phyloP scores from a whole-genome alignment of 148 eudicot species.

The Amaranthus palmeri region DNA sequence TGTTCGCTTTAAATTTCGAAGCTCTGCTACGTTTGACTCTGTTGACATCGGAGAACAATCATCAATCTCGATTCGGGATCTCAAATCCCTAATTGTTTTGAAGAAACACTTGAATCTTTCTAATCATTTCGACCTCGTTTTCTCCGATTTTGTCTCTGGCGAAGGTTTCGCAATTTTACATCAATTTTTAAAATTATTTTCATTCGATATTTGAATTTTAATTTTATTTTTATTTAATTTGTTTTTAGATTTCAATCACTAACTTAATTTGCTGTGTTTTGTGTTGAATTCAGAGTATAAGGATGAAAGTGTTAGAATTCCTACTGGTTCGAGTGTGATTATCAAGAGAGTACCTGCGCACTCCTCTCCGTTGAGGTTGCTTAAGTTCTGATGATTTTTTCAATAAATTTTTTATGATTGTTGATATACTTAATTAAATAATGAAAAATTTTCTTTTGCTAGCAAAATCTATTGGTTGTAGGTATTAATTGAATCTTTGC shows the following conservation, averaged over 20 bases:
- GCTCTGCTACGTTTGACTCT: conserved; percentile 46
- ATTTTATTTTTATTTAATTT: background rate
- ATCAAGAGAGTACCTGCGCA: conserved; percentile 63
- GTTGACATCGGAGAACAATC: conserved; percentile 44
- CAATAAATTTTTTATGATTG: background rate
- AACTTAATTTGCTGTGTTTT: background rate
- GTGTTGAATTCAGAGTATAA: conserved; percentile 44
- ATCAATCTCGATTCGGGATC: conserved; percentile 47
- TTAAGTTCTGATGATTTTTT: background rate
- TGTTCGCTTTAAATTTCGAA: conserved; percentile 55
- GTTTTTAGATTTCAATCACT: background rate
- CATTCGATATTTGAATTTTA: background rate
- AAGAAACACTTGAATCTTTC: conserved; percentile 37
- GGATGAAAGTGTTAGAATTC: conserved; percentile 43
- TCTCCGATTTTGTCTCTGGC: conserved; percentile 51
- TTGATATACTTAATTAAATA: no score
- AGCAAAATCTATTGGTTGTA: background rate
- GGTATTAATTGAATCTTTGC: no score
- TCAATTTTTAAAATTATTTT: background rate
- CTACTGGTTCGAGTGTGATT: conserved; percentile 60
- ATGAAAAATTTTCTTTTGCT: background rate
- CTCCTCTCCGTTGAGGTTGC: conserved; percentile 35
- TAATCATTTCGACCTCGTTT: conserved; percentile 50
- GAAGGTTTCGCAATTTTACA: conserved; percentile 26
- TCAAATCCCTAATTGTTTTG: conserved; percentile 40